Evolutionary conservation across 2,329 filamentous ascomycete species (phyloP), one percentile per base, ranked within the genome.

Genomic region (Anisogramma anomala): DNA sequence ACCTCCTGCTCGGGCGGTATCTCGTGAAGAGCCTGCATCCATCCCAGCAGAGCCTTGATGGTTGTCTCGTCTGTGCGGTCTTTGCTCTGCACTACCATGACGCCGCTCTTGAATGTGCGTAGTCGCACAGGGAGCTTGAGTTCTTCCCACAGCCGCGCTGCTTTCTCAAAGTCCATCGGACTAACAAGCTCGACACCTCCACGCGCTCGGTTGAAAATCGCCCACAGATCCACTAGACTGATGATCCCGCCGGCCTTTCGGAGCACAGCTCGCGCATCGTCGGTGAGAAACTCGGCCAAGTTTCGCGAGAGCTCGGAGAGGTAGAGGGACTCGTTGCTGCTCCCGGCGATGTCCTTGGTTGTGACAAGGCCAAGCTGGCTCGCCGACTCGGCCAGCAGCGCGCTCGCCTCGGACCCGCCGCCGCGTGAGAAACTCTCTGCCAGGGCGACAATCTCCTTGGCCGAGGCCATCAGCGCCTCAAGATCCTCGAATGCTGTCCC

Each of bases 401-500:
- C 77, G 50, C 73, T 83, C 9, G 85, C 78, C 58, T 91, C 85
- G 0, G 75, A 71, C 5, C 71, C 76, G 11, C 69, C 72, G 17
- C 72, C 74, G 8, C 77, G 70, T 2, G 86, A 79, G 52, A 96
- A 89, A 13, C 79, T 79, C 60, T 96, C 89, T 1, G 91, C 91
- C 31, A 98, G 77, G 4, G 87, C 86, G 37, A 96, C 82, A 36
- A 98, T 86, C 57, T 98, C 86, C 57, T 96, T 95, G 4, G 91
- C 91, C 3, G 89, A 95, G 3, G 88, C 86, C 89, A 96, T 98
- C 27, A 98, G 69, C 3, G 91, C 88, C 57, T 96, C 89, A 0
- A 98, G 73, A 55, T 98, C 91, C 57, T 95, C 89, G 54, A 98
- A 98, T 0, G 91, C 88, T 49, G 77, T 87, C 19, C 89, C 89